These are phyloP conservation scores for Botrytis pseudocinerea DNA, from an alignment of 2,329 filamentous ascomycete species.

Conservation along the genomic window DNA sequence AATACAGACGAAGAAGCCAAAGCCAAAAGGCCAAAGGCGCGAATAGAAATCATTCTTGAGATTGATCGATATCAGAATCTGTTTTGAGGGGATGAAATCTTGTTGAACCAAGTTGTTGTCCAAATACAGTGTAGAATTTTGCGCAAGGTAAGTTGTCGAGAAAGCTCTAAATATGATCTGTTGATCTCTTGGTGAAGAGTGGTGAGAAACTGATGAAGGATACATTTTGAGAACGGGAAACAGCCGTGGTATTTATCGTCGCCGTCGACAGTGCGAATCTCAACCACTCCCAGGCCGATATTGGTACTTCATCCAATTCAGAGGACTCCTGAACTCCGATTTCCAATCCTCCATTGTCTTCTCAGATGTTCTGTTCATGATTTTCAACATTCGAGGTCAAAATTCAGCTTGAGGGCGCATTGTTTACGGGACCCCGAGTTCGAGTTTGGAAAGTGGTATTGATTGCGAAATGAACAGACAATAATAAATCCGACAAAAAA, in stretches of 20 bases:
- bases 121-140: neutral
- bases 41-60: neutral
- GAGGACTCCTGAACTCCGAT: conserved; percentile 11
- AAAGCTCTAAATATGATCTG: neutral
- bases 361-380: conserved; percentile 1
- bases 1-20: conserved; percentile 12
- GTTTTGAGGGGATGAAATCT: neutral
- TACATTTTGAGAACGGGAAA: neutral
- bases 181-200: neutral
- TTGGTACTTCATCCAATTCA: conserved; percentile 4
- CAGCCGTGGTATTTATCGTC: neutral
- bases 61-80: neutral
- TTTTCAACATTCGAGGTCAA: neutral
- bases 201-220: neutral
- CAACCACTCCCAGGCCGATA: neutral
- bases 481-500: neutral
- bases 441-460: conserved; percentile 5
- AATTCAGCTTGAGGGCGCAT: neutral
- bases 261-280: neutral
- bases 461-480: neutral
- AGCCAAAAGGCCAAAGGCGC: conserved; percentile 5
- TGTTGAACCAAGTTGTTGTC: neutral
- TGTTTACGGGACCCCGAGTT: conserved; percentile 15
- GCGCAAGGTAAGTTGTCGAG: neutral
- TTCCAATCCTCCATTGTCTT: conserved; percentile 10